phyloP scores from a whole-genome alignment of 345 rosid species.

The Corymbia maculata region DNA sequence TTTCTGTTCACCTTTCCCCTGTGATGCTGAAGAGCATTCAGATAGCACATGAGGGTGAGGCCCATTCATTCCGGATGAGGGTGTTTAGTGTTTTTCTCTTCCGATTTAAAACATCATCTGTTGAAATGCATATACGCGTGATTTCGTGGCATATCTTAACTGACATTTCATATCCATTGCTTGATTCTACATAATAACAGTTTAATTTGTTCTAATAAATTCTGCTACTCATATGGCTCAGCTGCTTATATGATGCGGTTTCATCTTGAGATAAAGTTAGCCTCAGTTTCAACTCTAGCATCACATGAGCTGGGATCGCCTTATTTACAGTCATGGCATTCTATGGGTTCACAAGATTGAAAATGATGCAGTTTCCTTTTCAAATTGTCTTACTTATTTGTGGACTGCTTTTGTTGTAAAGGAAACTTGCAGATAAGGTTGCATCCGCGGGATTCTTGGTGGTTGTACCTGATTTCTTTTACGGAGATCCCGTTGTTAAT shows the following conservation, averaged over 20 bases:
- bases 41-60: neutral
- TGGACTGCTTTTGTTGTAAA: neutral
- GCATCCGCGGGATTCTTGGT: slow-evolving; percentile 21
- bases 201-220: neutral
- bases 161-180: neutral
- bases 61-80: neutral
- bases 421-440: slow-evolving; percentile 30
- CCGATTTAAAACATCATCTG: neutral
- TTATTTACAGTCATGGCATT: neutral
- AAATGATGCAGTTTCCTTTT: neutral
- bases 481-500: neutral
- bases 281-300: neutral
- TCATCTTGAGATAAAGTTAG: neutral
- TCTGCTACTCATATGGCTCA: neutral
- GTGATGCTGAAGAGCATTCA: neutral
- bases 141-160: neutral
- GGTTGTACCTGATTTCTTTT: slow-evolving; percentile 12
- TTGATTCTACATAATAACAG: neutral
- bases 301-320: neutral
- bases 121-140: neutral
- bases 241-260: neutral
- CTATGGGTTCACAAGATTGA: neutral
- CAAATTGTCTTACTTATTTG: neutral
- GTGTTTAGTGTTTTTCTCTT: neutral
- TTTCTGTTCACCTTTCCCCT: neutral